Conservation (phyloP, 2,329 filamentous ascomycete genomes). For the Pestalotiopsis sp. region DNA sequence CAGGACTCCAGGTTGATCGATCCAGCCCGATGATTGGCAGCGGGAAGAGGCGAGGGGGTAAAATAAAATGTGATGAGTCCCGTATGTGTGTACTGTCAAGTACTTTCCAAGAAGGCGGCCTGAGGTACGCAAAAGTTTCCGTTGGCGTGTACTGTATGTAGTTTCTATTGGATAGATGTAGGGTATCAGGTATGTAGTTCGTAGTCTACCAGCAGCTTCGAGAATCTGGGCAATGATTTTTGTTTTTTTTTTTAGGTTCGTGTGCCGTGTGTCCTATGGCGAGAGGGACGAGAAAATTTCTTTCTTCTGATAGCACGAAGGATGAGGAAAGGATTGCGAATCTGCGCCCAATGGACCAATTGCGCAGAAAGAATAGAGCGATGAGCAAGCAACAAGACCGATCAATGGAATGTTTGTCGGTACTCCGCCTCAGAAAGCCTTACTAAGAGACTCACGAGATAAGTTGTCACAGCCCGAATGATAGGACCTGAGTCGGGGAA, state of each 20-base stretch:
- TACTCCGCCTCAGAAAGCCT: neutral
- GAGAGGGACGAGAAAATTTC: neutral
- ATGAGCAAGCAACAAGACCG: neutral
- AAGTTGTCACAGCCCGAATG: constrained; percentile 9
- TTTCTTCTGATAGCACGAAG: neutral
- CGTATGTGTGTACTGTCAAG: neutral
- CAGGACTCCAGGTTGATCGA: neutral
- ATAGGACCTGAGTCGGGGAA: constrained; percentile 12
- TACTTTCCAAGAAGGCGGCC: neutral
- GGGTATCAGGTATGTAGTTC: too few species aligned
- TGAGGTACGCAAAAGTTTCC: neutral
- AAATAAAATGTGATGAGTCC: neutral
- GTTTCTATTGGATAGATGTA: too few species aligned
- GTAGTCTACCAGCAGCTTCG: too few species aligned
- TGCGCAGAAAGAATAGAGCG: constrained; percentile 16
- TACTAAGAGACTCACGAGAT: constrained; percentile 11
- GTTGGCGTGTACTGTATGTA: neutral
- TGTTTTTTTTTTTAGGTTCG: neutral
- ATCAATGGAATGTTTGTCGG: neutral
- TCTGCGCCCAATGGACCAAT: neutral
- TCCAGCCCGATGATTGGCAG: neutral
- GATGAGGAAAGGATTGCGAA: neutral
- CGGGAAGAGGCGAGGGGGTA: neutral
- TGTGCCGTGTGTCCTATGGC: neutral
- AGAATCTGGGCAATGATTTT: neutral